Evolutionary conservation across 108 stramenopile genomes (phyloP).

Genomic region (Nitzschia sp.): DNA sequence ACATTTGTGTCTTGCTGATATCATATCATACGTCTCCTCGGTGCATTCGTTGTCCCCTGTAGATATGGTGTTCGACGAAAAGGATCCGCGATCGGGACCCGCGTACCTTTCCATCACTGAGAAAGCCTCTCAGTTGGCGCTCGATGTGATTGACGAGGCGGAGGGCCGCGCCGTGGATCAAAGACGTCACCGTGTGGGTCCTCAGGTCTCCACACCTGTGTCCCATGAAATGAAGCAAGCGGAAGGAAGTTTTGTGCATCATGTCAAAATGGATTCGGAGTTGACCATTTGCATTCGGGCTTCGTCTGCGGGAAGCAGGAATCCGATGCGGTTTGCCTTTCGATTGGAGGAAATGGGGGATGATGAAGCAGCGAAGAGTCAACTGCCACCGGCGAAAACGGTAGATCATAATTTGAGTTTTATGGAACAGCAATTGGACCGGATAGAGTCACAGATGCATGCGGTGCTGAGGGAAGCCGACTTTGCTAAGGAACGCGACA

Average conservation of each 20-base stretch:
- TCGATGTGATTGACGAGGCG: slow-evolving; percentile 27
- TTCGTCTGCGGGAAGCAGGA: not conserved
- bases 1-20: too few relatives aligned
- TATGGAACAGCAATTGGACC: slow-evolving; percentile 60
- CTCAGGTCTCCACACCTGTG: slow-evolving; percentile 8
- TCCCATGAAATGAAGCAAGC: slow-evolving; percentile 29
- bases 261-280: slow-evolving; percentile 24
- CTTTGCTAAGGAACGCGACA: slow-evolving; percentile 71
- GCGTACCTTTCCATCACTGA: slow-evolving; percentile 26
- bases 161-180: slow-evolving; percentile 18
- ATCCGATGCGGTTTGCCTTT: slow-evolving; percentile 27
- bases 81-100: not conserved
- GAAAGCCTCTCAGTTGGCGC: slow-evolving; percentile 33
- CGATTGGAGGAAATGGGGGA: slow-evolving; percentile 42
- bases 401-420: slow-evolving; percentile 60
- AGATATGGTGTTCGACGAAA: not conserved
- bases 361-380: slow-evolving; percentile 8
- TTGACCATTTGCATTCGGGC: slow-evolving; percentile 35
- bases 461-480: slow-evolving; percentile 70
- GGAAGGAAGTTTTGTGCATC: slow-evolving; percentile 33
- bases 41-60: not conserved
- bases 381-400: slow-evolving; percentile 3
- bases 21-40: too few relatives aligned
- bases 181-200: slow-evolving; percentile 19
- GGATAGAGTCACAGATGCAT: slow-evolving; percentile 55